phyloP scores from a whole-genome alignment of 345 rosid species.

The Microcos paniculata region DNA sequence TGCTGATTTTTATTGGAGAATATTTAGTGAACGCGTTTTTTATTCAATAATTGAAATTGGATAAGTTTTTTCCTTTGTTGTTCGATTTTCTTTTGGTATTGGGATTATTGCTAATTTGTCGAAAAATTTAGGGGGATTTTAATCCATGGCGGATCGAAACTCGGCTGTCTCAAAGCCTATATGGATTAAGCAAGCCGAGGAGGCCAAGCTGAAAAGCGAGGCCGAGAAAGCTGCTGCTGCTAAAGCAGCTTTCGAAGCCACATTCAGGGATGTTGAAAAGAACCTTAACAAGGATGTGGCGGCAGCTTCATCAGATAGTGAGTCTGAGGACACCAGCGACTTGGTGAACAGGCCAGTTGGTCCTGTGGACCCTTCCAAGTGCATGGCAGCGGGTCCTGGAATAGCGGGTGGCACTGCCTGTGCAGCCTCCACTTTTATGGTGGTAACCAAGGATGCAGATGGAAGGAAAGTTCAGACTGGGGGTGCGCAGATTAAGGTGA shows the following conservation, averaged over 20 bases:
- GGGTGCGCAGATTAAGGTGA: slow-evolving; percentile 73
- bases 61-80: background rate
- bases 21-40: too few relatives aligned
- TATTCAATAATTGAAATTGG: background rate
- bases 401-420: slow-evolving; percentile 96
- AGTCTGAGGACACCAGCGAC: slow-evolving; percentile 71
- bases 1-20: background rate
- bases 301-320: slow-evolving; percentile 57
- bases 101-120: background rate
- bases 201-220: slow-evolving; percentile 83
- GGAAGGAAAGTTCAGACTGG: slow-evolving; percentile 83
- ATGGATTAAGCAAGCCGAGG: slow-evolving; percentile 98
- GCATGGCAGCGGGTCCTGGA: slow-evolving; percentile 88
- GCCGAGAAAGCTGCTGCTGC: slow-evolving; percentile 95
- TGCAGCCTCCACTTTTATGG: slow-evolving; percentile 74
- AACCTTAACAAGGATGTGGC: slow-evolving; percentile 39
- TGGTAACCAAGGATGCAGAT: slow-evolving; percentile 79
- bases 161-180: slow-evolving; percentile 53
- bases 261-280: slow-evolving; percentile 65
- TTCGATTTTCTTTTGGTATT: background rate
- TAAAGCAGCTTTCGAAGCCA: slow-evolving; percentile 94
- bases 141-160: slow-evolving; percentile 55
- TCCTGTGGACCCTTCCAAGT: slow-evolving; percentile 80
- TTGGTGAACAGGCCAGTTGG: slow-evolving; percentile 77
- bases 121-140: slow-evolving; percentile 9